Evolutionary conservation across 2,329 filamentous ascomycete genomes (phyloP).

Genomic region (Penicillium concentricum): DNA sequence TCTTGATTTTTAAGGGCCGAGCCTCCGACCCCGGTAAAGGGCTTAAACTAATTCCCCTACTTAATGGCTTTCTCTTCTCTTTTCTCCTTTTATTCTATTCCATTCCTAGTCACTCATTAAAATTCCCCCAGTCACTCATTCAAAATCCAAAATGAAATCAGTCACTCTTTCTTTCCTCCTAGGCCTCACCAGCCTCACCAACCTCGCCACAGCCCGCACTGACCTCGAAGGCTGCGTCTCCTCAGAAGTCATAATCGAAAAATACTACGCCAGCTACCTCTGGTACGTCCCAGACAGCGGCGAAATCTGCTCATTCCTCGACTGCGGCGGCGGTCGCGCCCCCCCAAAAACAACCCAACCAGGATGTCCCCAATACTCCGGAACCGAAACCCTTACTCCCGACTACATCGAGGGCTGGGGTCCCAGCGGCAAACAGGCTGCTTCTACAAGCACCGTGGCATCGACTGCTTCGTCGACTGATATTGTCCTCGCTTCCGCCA

Average conservation of each 20-base stretch:
- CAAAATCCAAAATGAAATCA: conserved; percentile 21
- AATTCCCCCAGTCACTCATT: conserved; percentile 2
- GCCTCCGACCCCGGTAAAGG: too few species aligned
- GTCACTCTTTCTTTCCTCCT: conserved; percentile 19
- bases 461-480: conserved; percentile 10
- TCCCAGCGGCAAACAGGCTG: conserved; percentile 20
- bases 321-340: conserved; percentile 67
- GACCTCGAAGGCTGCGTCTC: conserved; percentile 27
- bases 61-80: neutral
- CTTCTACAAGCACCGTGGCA: conserved; percentile 11
- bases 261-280: conserved; percentile 30
- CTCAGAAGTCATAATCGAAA: conserved; percentile 22
- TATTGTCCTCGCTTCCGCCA: neutral
- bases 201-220: conserved; percentile 22
- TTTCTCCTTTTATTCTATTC: neutral
- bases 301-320: conserved; percentile 63
- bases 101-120: conserved; percentile 4
- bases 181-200: conserved; percentile 9
- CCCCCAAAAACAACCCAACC: conserved; percentile 64
- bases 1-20: neutral
- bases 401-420: conserved; percentile 26
- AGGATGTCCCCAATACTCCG: conserved; percentile 49
- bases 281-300: conserved; percentile 64
- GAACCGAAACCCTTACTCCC: conserved; percentile 23
- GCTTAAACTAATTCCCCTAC: neutral